Conservation (phyloP, 1,139 yeast species). For the Taiozyma sp. region DNA sequence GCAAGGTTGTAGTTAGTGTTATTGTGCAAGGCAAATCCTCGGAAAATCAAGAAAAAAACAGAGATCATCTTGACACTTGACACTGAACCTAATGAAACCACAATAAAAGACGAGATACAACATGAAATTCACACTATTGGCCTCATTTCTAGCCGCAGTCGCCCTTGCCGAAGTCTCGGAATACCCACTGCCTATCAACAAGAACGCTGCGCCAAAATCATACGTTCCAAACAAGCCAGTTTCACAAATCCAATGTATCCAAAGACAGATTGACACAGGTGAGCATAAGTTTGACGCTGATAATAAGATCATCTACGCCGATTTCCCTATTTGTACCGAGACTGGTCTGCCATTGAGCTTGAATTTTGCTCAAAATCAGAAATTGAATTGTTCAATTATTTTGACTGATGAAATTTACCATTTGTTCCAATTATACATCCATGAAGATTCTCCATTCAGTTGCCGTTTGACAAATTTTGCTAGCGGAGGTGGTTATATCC, state of each 20-base stretch:
- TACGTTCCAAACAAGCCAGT: constrained; percentile 41
- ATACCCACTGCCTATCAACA: constrained; percentile 26
- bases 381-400: constrained; percentile 54
- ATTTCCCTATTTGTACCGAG: constrained; percentile 62
- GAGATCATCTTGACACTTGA: background rate
- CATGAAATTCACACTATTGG: constrained; percentile 1
- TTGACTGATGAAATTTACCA: constrained; percentile 68
- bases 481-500: constrained; percentile 46
- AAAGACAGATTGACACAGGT: constrained; percentile 66
- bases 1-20: background rate
- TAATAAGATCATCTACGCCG: constrained; percentile 49
- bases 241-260: constrained; percentile 49
- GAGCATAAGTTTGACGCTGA: constrained; percentile 65
- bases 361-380: constrained; percentile 47
- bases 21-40: background rate
- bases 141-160: background rate
- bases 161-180: background rate
- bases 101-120: background rate
- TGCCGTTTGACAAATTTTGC: constrained; percentile 54
- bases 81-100: background rate
- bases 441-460: constrained; percentile 72
- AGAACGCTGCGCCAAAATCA: constrained; percentile 26
- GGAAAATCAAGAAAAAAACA: background rate
- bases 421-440: constrained; percentile 66
- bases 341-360: constrained; percentile 53